Percentiles rank a stretch among this genome's conserved stretches.
Evolutionary conservation across 2,329 filamentous ascomycete species (phyloP).

Genomic region (Penicillium oxalicum): DNA sequence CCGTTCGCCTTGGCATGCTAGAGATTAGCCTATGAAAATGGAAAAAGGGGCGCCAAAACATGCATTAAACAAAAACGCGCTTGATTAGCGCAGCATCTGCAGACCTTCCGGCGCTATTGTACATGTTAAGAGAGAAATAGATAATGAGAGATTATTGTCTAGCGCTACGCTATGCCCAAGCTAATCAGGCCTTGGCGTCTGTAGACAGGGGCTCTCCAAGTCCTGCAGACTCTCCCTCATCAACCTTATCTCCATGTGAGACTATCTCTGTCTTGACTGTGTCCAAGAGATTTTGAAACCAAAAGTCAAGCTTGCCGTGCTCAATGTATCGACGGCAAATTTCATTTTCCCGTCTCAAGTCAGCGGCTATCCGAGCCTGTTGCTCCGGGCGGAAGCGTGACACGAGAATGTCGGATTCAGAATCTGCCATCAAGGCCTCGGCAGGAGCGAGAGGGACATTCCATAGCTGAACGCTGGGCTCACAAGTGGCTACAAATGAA

Average conservation of each 20-base stretch:
- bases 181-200: slow-evolving; percentile 5
- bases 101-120: too few species aligned
- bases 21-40: too few species aligned
- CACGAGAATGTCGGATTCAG: slow-evolving; percentile 46
- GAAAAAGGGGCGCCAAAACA: too few species aligned
- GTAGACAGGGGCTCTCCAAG: neutral
- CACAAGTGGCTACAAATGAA: slow-evolving; percentile 13
- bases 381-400: slow-evolving; percentile 56
- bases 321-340: slow-evolving; percentile 59
- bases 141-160: too few species aligned
- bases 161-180: neutral
- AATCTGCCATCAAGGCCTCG: slow-evolving; percentile 25
- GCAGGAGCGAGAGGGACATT: slow-evolving; percentile 21
- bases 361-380: slow-evolving; percentile 61
- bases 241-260: neutral
- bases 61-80: too few species aligned
- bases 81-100: too few species aligned
- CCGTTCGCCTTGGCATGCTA: too few species aligned
- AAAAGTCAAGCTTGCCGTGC: slow-evolving; percentile 63
- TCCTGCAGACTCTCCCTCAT: neutral
- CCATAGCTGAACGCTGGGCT: too few species aligned
- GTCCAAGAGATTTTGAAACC: slow-evolving; percentile 46
- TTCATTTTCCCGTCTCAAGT: slow-evolving; percentile 67
- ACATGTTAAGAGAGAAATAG: too few species aligned
- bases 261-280: slow-evolving; percentile 15